Evolutionary conservation across 1,284 basidiomycete genomes (phyloP), one percentile per base, ranked within the genome.

Genomic region (Sporisorium iseilematis-ciliati): DNA sequence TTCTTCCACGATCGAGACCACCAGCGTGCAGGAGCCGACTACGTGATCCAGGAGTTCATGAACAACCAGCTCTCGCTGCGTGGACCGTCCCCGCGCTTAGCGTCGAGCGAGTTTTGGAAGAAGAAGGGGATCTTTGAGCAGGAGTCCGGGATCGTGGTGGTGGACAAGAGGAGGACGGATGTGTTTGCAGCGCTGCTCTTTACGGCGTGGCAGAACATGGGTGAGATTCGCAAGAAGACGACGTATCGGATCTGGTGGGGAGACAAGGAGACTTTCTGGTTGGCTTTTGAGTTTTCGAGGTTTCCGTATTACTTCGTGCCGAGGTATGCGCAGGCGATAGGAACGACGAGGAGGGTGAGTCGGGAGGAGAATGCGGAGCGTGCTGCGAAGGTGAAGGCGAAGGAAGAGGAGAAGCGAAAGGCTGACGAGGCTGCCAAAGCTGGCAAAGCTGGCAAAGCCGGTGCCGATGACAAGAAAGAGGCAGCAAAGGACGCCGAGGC

Each of bases 1-100:
- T 77, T 77, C 54, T 77, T 77, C 72, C 71, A 75, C 57, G 75
- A 77, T 43, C 65, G 75, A 14, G 75, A 77, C 26, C 71, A 77
- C 33, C 52, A 55, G 7, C 72, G 75, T 20, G n/a, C 56, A 20
- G 75, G 75, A 2, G 75, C 62, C 35, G 62, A 65, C 23, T 51
- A 50, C 21, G 59, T 75, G 11, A 59, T 77, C 16, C 58, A 71
- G n/a, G 73, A 77, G 8, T 77, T 75, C 45, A 71, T 77, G 71
- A 55, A 41, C 59, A 67, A 75, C 29, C 71, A 77, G 59, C 58
- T 77, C 4, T 57, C 57, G 16, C 52, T 56, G 7, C 71, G 72
- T 4, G 75, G 75, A 6, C 75, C 75, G 1, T 70, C 63, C 8
- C 58, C 65, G 10, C 56, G 65, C 18, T 51, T 77, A 18, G 72